A percentile compares a stretch with the other conserved stretches of the same genome.
Evolutionary conservation across 192 early-diverging fungal genomes (phyloP).

Genomic region (Gryganskiella cystojenkinii): DNA sequence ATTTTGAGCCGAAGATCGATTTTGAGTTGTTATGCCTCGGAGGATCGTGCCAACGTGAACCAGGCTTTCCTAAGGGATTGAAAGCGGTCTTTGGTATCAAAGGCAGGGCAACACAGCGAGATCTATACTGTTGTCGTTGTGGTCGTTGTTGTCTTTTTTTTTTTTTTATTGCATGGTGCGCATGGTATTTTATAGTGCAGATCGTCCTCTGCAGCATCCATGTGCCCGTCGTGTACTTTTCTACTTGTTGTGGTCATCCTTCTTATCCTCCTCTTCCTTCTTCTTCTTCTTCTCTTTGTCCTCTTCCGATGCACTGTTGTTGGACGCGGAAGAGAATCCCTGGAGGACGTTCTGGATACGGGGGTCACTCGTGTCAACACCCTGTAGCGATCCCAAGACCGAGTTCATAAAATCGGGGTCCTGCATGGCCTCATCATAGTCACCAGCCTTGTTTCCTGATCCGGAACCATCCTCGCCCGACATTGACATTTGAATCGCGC

Average conservation of each 20-base stretch:
- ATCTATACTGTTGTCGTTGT: too few relatives aligned
- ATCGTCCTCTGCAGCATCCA: too few relatives aligned
- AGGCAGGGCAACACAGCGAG: too few relatives aligned
- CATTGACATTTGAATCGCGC: conserved; percentile 85
- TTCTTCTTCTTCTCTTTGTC: conserved; percentile 21
- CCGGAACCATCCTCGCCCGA: conserved; percentile 36
- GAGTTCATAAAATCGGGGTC: conserved; percentile 73
- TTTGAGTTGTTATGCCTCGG: too few relatives aligned
- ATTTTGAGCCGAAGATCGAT: too few relatives aligned
- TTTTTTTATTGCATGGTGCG: too few relatives aligned
- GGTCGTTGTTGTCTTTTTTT: too few relatives aligned
- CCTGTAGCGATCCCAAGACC: conserved; percentile 85
- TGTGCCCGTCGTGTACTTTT: neutral
- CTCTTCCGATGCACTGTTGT: conserved; percentile 21
- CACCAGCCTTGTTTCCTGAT: conserved; percentile 31
- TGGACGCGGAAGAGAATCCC: conserved; percentile 43
- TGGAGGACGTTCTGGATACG: conserved; percentile 76
- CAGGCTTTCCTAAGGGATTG: too few relatives aligned
- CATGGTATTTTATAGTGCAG: too few relatives aligned
- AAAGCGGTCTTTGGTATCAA: too few relatives aligned
- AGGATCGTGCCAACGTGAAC: too few relatives aligned
- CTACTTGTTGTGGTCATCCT: conserved; percentile 37
- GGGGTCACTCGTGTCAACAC: conserved; percentile 89
- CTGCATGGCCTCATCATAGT: conserved; percentile 49
- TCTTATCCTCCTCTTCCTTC: conserved; percentile 8